These are phyloP conservation scores for Blakeslea trispora DNA, from an alignment of 371 early-diverging fungal genomes.

Conservation along the genomic window DNA sequence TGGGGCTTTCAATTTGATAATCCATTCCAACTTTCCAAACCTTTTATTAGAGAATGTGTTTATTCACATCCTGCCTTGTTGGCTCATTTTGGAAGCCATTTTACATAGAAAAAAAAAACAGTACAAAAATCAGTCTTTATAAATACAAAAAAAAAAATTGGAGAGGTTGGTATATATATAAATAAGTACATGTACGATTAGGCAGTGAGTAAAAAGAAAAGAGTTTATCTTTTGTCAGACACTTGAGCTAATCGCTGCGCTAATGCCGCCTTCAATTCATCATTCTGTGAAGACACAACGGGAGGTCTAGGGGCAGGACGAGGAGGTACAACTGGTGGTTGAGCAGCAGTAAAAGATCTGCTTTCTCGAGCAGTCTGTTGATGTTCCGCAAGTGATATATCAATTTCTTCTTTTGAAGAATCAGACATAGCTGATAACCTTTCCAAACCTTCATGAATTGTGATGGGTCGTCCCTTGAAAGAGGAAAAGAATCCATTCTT, in stretches of 20 bases:
- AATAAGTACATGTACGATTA: no score
- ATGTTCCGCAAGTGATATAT: conserved; percentile 4
- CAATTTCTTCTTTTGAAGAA: conserved; percentile 12
- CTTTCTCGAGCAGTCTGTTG: conserved; percentile 5
- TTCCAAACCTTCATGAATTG: conserved; percentile 20
- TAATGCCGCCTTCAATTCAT: conserved; percentile 24
- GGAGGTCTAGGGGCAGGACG: conserved; percentile 13
- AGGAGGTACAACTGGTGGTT: conserved; percentile 21
- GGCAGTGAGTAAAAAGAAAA: no score
- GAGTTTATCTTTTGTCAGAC: not conserved
- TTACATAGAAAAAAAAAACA: conserved; percentile 9
- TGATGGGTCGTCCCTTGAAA: conserved; percentile 12
- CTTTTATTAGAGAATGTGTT: conserved; percentile 9
- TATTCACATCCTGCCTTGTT: conserved; percentile 13
- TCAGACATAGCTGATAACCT: not conserved
- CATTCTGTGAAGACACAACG: conserved; percentile 1
- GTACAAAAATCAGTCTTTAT: not conserved
- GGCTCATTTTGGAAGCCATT: conserved; percentile 16
- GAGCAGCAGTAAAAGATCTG: not conserved
- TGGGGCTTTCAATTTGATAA: conserved; percentile 25
- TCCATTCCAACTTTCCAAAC: conserved; percentile 10
- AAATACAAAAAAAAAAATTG: not conserved
- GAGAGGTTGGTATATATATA: not conserved
- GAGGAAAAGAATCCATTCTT: conserved; percentile 6
- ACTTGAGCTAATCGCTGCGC: conserved; percentile 26